A percentile compares a stretch with the other conserved stretches of the same genome.
These are phyloP conservation scores for Mikania micrantha DNA, from an alignment of 129 eudicot species.

Conservation along the genomic window DNA sequence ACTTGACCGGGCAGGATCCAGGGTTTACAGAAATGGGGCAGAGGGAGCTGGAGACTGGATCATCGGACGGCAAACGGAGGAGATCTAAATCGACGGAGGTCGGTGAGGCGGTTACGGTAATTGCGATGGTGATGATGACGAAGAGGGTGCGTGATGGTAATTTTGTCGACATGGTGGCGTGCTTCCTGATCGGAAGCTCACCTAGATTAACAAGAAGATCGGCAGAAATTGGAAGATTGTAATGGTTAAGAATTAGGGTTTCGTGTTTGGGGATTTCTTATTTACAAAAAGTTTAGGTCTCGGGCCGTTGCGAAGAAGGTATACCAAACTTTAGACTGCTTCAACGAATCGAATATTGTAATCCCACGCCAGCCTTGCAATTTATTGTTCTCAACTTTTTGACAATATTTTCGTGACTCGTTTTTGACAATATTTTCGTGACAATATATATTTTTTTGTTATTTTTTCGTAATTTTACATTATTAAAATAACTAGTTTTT, in stretches of 20 bases:
- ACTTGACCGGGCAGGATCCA: constrained; percentile 64
- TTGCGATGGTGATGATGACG: constrained; percentile 13
- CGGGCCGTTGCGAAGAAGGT: neutral
- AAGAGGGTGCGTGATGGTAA: constrained; percentile 9
- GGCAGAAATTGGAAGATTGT: neutral
- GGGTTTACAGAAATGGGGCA: neutral
- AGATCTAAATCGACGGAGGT: constrained; percentile 5
- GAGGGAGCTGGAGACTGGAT: neutral
- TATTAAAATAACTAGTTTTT: too few species aligned
- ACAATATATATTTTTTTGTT: too few species aligned
- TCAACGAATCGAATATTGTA: constrained; percentile 19
- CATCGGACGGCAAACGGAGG: constrained; percentile 20
- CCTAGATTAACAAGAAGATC: neutral
- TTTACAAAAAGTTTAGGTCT: neutral
- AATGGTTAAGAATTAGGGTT: constrained; percentile 10
- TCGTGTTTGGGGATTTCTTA: neutral
- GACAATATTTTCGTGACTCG: neutral
- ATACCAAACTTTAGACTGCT: constrained; percentile 5
- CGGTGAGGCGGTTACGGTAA: constrained; percentile 16
- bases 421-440: too few species aligned
- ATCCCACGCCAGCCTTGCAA: neutral
- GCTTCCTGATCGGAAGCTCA: constrained; percentile 21
- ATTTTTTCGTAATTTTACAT: too few species aligned
- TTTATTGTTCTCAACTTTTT: neutral
- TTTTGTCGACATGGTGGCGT: constrained; percentile 18